Percentiles rank a stretch among this genome's conserved stretches.
These are phyloP conservation scores for Nicotiana paniculata DNA, from an alignment of 257 asterid genomes.

Conservation along the genomic window DNA sequence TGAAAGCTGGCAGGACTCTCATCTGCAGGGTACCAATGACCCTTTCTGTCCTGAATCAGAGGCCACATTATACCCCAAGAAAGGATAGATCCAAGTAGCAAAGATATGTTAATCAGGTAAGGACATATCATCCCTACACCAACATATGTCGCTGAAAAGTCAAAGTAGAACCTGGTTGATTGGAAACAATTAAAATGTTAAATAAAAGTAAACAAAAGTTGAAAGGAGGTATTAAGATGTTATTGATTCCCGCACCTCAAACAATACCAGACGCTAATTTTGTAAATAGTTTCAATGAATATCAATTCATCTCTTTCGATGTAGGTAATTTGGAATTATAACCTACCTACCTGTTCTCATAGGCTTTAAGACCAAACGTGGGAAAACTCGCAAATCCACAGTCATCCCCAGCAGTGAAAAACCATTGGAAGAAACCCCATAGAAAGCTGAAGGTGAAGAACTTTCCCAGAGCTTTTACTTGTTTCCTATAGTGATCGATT, in stretches of 20 bases:
- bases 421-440: conserved; percentile 99
- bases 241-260: neutral
- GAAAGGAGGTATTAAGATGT: neutral
- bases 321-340: neutral
- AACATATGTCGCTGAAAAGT: conserved; percentile 90
- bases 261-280: neutral
- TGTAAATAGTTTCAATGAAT: neutral
- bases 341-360: conserved; percentile 58
- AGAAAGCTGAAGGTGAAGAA: conserved; percentile 89
- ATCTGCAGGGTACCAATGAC: conserved; percentile 68
- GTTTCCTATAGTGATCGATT: conserved; percentile 52
- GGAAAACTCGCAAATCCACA: conserved; percentile 83
- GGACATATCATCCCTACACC: conserved; percentile 99
- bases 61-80: conserved; percentile 99
- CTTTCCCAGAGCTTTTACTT: conserved; percentile 74
- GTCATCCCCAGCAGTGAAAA: conserved; percentile 74
- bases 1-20: conserved; percentile 42
- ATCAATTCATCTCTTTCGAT: neutral
- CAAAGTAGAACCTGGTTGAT: conserved; percentile 71
- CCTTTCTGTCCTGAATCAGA: conserved; percentile 51
- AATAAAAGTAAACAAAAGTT: neutral
- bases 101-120: conserved; percentile 69
- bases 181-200: neutral
- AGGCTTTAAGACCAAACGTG: conserved; percentile 88
- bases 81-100: conserved; percentile 77